A percentile compares a stretch with the other conserved stretches of the same genome.
phyloP scores from a whole-genome alignment of 2,329 filamentous ascomycete species.

The Aspergillus tamarii region DNA sequence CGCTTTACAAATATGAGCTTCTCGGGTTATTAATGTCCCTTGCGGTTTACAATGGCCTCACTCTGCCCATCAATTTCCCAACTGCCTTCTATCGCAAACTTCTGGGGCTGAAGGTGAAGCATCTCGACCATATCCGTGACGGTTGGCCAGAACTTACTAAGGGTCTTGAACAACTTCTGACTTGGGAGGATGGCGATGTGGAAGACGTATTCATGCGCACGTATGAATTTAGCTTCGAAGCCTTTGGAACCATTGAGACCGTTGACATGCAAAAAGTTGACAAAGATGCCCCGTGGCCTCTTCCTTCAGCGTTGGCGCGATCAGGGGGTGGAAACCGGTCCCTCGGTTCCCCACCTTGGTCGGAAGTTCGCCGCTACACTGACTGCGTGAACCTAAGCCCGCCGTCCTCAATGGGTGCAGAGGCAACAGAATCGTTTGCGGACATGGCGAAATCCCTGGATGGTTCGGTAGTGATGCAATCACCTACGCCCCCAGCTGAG shows the following conservation, averaged over 20 bases:
- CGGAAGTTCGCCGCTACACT: constrained; percentile 26
- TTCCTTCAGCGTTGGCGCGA: constrained; percentile 17
- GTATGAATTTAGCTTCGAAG: constrained; percentile 78
- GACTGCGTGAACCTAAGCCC: constrained; percentile 23
- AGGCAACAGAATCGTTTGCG: constrained; percentile 22
- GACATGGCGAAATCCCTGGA: constrained; percentile 28
- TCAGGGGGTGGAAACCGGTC: constrained; percentile 4
- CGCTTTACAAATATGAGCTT: constrained; percentile 87
- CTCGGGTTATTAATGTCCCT: constrained; percentile 85
- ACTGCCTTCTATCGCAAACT: constrained; percentile 81
- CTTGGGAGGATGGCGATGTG: constrained; percentile 80
- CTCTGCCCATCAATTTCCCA: constrained; percentile 87
- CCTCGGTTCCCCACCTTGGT: constrained; percentile 24
- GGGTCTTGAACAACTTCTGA: constrained; percentile 71
- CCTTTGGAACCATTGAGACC: constrained; percentile 57
- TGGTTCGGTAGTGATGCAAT: constrained; percentile 28
- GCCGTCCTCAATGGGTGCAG: constrained; percentile 27
- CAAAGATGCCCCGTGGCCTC: constrained; percentile 42
- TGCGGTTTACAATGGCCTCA: constrained; percentile 90
- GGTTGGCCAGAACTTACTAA: constrained; percentile 83
- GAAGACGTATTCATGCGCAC: constrained; percentile 81
- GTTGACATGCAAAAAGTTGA: constrained; percentile 56
- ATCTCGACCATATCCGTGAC: constrained; percentile 77
- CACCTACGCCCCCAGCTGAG: constrained; percentile 36
- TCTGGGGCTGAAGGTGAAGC: constrained; percentile 68